Percentiles rank a stretch among this genome's conserved stretches.
These are phyloP conservation scores for Corylus avellana DNA, from an alignment of 306 rosid genomes.

Conservation along the genomic window DNA sequence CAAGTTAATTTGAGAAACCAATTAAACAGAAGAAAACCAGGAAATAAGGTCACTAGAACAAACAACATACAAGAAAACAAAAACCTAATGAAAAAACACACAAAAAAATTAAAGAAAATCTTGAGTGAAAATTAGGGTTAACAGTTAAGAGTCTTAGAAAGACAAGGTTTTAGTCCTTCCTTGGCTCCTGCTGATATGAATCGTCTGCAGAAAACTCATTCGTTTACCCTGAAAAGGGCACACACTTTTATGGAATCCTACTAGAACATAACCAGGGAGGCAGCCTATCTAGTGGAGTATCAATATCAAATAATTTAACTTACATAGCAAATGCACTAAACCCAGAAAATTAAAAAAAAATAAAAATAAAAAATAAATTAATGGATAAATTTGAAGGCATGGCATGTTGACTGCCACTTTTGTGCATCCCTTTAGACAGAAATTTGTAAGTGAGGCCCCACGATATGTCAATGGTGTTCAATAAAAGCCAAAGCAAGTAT, in stretches of 20 bases:
- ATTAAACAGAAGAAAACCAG: too few relatives aligned
- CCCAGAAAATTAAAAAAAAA: background rate
- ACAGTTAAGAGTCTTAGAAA: too few relatives aligned
- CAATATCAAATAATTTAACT: slow-evolving; percentile 1
- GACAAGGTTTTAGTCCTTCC: too few relatives aligned
- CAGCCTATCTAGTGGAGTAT: background rate
- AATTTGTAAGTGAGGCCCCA: slow-evolving; percentile 8
- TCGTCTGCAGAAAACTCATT: background rate
- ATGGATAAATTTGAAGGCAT: background rate
- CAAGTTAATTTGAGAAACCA: too few relatives aligned
- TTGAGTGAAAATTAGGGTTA: too few relatives aligned
- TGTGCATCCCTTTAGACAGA: slow-evolving; percentile 4
- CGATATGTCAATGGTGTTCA: slow-evolving; percentile 4
- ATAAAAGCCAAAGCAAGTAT: background rate
- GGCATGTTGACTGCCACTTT: slow-evolving; percentile 14
- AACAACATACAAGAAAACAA: too few relatives aligned
- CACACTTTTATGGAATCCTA: background rate
- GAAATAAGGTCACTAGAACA: too few relatives aligned
- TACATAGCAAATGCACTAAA: slow-evolving; percentile 9
- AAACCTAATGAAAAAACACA: too few relatives aligned
- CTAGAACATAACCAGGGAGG: too few relatives aligned
- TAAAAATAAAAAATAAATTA: background rate
- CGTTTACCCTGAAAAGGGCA: background rate
- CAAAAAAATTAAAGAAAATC: too few relatives aligned
- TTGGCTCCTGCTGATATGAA: too few relatives aligned